Evolutionary conservation across 1,284 basidiomycete species (phyloP).

Genomic region (Paramarasmius palmivorus): DNA sequence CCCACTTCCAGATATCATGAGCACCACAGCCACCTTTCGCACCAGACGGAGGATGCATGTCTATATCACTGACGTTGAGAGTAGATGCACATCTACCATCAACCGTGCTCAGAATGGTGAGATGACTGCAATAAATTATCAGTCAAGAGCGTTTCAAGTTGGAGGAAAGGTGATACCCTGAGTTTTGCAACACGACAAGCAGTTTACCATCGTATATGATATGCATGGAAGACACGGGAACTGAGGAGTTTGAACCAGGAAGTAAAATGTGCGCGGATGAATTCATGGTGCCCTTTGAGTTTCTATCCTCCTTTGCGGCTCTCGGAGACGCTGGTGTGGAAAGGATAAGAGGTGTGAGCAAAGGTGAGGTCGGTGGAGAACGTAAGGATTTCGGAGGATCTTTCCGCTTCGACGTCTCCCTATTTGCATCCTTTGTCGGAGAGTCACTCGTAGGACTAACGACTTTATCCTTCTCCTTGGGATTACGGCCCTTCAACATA

Average conservation of each 20-base stretch:
- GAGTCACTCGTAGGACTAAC: neutral
- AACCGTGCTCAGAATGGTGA: slow-evolving; percentile 40
- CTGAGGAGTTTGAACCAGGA: slow-evolving; percentile 35
- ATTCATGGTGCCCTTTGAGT: slow-evolving; percentile 38
- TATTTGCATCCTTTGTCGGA: neutral
- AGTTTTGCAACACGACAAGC: slow-evolving; percentile 24
- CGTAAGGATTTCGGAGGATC: slow-evolving; percentile 39
- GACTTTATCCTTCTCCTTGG: slow-evolving; percentile 39
- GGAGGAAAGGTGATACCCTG: slow-evolving; percentile 44
- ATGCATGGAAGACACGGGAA: slow-evolving; percentile 16
- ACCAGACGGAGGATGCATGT: slow-evolving; percentile 26
- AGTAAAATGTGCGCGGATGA: slow-evolving; percentile 47
- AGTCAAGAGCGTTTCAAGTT: slow-evolving; percentile 8
- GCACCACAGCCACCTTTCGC: slow-evolving; percentile 25
- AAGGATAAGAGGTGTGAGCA: slow-evolving; percentile 37
- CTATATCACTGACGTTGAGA: slow-evolving; percentile 23
- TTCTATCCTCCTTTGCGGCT: slow-evolving; percentile 19
- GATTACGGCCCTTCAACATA: slow-evolving; percentile 56
- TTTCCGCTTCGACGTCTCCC: slow-evolving; percentile 26
- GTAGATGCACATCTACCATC: slow-evolving; percentile 46
- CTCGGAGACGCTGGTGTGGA: slow-evolving; percentile 45
- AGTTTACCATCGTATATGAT: slow-evolving; percentile 5
- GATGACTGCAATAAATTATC: slow-evolving; percentile 28
- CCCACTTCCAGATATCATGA: slow-evolving; percentile 52
- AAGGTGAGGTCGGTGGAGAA: slow-evolving; percentile 46